phyloP scores from a whole-genome alignment of 805 yeast species.

The Cyberlindnera xishuangbannaensis region DNA sequence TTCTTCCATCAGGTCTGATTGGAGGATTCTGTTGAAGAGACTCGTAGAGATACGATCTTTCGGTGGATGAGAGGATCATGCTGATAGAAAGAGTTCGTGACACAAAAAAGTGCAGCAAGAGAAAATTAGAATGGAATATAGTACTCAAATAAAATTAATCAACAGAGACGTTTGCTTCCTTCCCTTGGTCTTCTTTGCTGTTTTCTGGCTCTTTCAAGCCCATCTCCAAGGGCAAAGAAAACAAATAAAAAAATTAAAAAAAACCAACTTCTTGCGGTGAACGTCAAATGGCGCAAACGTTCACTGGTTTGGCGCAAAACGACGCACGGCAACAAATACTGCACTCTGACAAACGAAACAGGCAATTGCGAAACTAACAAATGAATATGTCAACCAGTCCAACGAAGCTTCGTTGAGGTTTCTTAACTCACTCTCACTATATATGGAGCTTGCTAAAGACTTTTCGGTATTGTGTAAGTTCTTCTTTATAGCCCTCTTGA shows the following conservation, averaged over 20 bases:
- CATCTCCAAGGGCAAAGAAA: no score
- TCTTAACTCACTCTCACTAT: conserved; percentile 13
- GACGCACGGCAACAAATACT: neutral
- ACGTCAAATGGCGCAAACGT: neutral
- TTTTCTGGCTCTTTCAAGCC: no score
- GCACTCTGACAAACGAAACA: conserved; percentile 5
- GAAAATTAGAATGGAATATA: no score
- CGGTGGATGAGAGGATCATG: conserved; percentile 76
- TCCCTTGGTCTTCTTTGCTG: no score
- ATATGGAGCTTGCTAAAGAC: conserved; percentile 5
- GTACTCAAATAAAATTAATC: no score
- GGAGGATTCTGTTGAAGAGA: conserved; percentile 58
- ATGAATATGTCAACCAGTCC: conserved; percentile 5
- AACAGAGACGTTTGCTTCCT: no score
- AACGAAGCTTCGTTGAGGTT: conserved; percentile 19
- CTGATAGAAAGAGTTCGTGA: no score
- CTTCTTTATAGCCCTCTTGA: no score
- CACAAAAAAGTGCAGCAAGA: no score
- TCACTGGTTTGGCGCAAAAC: neutral
- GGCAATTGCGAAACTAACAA: conserved; percentile 10
- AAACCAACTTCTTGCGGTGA: no score
- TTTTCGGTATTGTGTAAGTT: no score
- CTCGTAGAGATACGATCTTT: conserved; percentile 67
- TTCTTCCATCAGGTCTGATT: conserved; percentile 83
- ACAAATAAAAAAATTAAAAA: no score